Evolutionary conservation across 345 rosid genomes (phyloP).

Genomic region (Corchorus olitorius): DNA sequence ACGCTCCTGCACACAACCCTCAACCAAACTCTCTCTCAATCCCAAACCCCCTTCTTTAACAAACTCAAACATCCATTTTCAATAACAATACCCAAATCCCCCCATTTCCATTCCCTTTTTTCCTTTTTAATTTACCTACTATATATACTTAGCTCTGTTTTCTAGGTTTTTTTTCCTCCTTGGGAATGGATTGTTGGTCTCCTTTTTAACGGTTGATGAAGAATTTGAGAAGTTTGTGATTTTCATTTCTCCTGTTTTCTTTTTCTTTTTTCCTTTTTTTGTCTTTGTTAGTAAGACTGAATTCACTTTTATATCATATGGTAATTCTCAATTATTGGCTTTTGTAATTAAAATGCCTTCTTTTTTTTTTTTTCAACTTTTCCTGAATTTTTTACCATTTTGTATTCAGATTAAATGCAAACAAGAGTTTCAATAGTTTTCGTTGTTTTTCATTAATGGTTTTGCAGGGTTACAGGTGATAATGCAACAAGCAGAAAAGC

Average conservation of each 20-base stretch:
- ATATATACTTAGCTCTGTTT: not conserved
- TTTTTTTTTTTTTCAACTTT: no score
- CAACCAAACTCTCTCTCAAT: no score
- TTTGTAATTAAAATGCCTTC: no score
- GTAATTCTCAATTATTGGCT: not conserved
- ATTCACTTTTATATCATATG: not conserved
- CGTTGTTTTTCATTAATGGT: slow-evolving; percentile 21
- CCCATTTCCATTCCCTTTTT: not conserved
- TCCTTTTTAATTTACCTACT: not conserved
- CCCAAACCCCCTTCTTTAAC: slow-evolving; percentile 6
- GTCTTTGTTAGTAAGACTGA: not conserved
- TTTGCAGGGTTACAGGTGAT: slow-evolving; percentile 72
- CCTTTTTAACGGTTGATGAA: slow-evolving; percentile 47
- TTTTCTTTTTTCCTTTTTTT: not conserved
- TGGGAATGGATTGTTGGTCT: slow-evolving; percentile 66
- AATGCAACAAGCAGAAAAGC: slow-evolving; percentile 58
- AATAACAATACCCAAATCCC: no score
- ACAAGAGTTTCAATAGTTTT: slow-evolving; percentile 22
- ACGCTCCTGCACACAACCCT: no score
- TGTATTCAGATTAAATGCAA: slow-evolving; percentile 16
- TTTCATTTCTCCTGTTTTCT: slow-evolving; percentile 76
- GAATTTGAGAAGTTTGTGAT: slow-evolving; percentile 76
- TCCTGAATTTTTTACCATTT: slow-evolving; percentile 3
- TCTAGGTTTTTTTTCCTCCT: not conserved
- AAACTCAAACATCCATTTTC: not conserved